Conservation (phyloP, 2,329 filamentous ascomycete genomes). For the Cladosporium sp. region DNA sequence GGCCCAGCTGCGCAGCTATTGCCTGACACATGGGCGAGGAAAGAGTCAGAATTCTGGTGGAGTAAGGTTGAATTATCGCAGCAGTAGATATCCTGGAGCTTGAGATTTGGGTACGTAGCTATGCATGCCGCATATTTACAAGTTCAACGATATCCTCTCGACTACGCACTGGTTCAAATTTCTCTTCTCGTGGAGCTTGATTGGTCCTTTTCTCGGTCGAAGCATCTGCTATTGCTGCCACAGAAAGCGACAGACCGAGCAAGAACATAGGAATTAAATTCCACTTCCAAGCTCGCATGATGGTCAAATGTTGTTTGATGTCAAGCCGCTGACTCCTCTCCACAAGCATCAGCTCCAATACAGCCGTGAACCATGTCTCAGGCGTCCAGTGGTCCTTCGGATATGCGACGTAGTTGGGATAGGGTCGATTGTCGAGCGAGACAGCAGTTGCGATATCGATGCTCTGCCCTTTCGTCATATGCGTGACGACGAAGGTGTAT, state of each 20-base stretch:
- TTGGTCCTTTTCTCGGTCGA: neutral
- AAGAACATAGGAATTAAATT: slow-evolving; percentile 29
- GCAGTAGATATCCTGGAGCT: slow-evolving; percentile 13
- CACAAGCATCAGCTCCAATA: slow-evolving; percentile 21
- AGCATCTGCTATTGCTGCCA: slow-evolving; percentile 18
- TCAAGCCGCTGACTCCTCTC: slow-evolving; percentile 15
- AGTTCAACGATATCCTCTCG: neutral
- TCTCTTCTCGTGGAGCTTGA: neutral
- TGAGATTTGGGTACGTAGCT: neutral
- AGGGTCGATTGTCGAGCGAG: slow-evolving; percentile 22
- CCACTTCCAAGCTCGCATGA: slow-evolving; percentile 29
- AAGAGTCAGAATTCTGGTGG: slow-evolving; percentile 61
- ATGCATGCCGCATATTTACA: neutral
- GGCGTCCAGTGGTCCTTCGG: slow-evolving; percentile 26
- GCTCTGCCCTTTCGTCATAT: slow-evolving; percentile 18
- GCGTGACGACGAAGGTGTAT: slow-evolving; percentile 26
- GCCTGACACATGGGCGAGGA: slow-evolving; percentile 42
- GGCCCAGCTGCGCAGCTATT: slow-evolving; percentile 45
- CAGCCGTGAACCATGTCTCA: slow-evolving; percentile 27
- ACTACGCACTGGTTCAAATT: slow-evolving; percentile 1
- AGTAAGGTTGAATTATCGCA: slow-evolving; percentile 40
- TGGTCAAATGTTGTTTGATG: slow-evolving; percentile 17
- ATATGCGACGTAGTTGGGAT: slow-evolving; percentile 27
- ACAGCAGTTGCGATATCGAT: slow-evolving; percentile 23
- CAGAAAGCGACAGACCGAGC: slow-evolving; percentile 18